Conservation (phyloP, 306 rosid genomes). For the Casuarina cunninghamiana region DNA sequence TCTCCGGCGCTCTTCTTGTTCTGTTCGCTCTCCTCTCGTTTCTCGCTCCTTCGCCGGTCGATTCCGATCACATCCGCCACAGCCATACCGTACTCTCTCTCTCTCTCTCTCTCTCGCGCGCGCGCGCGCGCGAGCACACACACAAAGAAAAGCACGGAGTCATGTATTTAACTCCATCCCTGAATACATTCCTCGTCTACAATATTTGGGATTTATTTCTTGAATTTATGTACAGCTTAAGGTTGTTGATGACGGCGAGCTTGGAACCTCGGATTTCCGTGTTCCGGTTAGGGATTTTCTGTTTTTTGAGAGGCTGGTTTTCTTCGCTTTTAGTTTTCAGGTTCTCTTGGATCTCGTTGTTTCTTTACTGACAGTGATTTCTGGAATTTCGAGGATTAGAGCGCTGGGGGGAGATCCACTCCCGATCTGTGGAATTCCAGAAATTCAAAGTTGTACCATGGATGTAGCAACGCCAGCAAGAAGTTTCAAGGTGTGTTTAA, state of each 20-base stretch:
- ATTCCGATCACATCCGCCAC: slow-evolving; percentile 46
- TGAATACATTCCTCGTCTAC: slow-evolving; percentile 6
- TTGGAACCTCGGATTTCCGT: slow-evolving; percentile 42
- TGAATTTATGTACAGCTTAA: slow-evolving; percentile 40
- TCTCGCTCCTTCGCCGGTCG: slow-evolving; percentile 76
- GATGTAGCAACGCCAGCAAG: slow-evolving; percentile 79
- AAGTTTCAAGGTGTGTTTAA: slow-evolving; percentile 73
- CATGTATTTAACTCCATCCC: background rate
- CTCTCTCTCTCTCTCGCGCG: slow-evolving; percentile 9
- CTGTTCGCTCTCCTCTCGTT: slow-evolving; percentile 78
- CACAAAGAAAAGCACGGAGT: too few relatives aligned
- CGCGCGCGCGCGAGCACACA: too few relatives aligned
- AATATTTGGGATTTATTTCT: background rate
- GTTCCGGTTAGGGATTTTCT: slow-evolving; percentile 82
- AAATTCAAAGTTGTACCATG: slow-evolving; percentile 64
- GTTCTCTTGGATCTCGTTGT: slow-evolving; percentile 18
- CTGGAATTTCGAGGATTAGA: slow-evolving; percentile 38
- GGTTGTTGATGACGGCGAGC: slow-evolving; percentile 35
- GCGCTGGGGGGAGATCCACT: slow-evolving; percentile 50
- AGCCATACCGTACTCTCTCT: slow-evolving; percentile 48
- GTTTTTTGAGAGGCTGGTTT: background rate
- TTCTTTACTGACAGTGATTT: slow-evolving; percentile 32
- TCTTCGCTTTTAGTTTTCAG: background rate
- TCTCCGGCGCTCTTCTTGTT: slow-evolving; percentile 61
- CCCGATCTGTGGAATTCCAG: slow-evolving; percentile 78